Base-by-base conservation (phyloP, 2,329 filamentous ascomycete genomes). In the Alternaria arbusti region DNA sequence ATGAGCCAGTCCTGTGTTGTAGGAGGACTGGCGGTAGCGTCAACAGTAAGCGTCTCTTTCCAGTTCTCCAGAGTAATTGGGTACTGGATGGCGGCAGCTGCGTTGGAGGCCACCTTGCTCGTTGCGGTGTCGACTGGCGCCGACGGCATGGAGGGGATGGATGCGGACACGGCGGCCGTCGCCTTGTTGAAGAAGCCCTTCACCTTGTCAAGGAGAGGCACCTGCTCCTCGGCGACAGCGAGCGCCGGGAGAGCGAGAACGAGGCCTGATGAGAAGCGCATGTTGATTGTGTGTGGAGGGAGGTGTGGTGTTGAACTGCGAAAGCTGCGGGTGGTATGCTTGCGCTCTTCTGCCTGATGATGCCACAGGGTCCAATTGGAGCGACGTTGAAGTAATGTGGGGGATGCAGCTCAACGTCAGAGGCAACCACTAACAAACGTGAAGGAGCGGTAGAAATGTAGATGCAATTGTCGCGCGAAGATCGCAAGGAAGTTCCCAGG, bases 1-100 rank as follows among this genome's bases (percentile, higher is more conserved):
- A 95, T 83, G 84, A 91, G 89, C 90, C 90, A 94, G 81, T 93
- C 90, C 80, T 91, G 90, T 6, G 91, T 90, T 8, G 82, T 85
- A 11, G 87, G 78, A 57, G 75, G 86, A 65, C 86, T 85, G 26
- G 81, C 87, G 9, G 87, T 80, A 64, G 87, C 83, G 61, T 87
- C 83, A 28, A 88, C 86, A 54, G 83, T 89, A 64, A 95, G 83
- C 3, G 89, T 87, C 25, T 90, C 81, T 78, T 89, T 87, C 90
- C 91, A 93, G 84, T 90, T 91, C 68, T 89, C 83, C 61, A 93
- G 83, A 6, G 88, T 90, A 70, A 95, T 78, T 54, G 86, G 78
- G 77, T 87, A 82, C 66, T 90, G 82, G 51, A 85, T 84, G 67
- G 82, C 80, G 49, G 80, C 78, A 3, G 84, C 86, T n/a, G 84